Evolutionary conservation across 768 basidiomycete genomes (phyloP).

Genomic region (Xerocomus brunneocitrinus): DNA sequence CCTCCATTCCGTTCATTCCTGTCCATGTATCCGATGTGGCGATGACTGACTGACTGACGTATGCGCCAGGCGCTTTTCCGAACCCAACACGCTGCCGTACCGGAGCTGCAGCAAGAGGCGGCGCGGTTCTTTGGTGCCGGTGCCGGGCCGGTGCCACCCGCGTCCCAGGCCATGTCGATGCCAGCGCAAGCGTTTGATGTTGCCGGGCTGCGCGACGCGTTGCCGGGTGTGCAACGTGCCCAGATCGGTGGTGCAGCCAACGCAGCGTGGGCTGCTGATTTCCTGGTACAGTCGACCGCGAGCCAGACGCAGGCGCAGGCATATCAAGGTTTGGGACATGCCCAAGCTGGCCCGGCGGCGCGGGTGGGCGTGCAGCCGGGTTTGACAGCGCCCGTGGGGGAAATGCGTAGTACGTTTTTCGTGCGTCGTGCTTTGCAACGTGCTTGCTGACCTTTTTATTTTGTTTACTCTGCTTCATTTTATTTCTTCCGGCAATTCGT

Average conservation of each 20-base stretch:
- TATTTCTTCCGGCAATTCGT: not conserved
- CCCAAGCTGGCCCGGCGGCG: slow-evolving; percentile 1
- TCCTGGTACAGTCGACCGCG: slow-evolving; percentile 36
- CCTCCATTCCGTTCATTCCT: slow-evolving; percentile 4
- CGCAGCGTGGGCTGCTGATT: slow-evolving; percentile 62
- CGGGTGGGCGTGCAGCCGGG: slow-evolving; percentile 14
- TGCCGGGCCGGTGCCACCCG: slow-evolving; percentile 26
- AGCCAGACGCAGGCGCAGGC: not conserved
- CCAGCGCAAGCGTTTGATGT: slow-evolving; percentile 51
- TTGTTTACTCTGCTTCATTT: not conserved
- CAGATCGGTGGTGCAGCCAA: slow-evolving; percentile 14
- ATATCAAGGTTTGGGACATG: slow-evolving; percentile 16
- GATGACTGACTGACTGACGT: not conserved
- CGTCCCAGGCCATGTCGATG: slow-evolving; percentile 15
- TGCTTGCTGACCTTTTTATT: slow-evolving; percentile 1
- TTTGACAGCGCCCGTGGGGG: slow-evolving; percentile 1
- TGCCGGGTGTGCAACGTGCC: slow-evolving; percentile 13
- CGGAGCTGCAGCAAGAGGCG: slow-evolving; percentile 57
- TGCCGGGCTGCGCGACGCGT: slow-evolving; percentile 33
- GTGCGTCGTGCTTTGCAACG: not conserved
- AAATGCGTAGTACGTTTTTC: slow-evolving; percentile 16
- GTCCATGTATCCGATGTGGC: not conserved
- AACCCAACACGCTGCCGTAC: slow-evolving; percentile 40
- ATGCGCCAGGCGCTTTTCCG: slow-evolving; percentile 49
- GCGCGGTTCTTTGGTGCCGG: slow-evolving; percentile 58